Conservation (phyloP, 129 eudicot genomes). For the Erigeron canadensis region DNA sequence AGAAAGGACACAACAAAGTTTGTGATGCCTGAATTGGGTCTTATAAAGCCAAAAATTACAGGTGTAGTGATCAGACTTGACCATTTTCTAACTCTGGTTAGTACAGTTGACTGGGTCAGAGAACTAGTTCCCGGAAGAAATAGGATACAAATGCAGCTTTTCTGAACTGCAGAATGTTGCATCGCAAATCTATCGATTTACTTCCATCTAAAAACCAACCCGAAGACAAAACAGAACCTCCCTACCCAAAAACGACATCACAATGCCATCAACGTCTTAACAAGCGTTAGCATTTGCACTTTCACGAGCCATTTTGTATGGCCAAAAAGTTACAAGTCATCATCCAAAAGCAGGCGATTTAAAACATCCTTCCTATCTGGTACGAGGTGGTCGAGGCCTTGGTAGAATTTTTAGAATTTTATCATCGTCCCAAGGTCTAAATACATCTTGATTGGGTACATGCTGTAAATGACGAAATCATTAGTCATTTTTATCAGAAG, state of each 20-base stretch:
- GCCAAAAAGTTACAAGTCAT: conserved; percentile 9
- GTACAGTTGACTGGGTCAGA: too few species aligned
- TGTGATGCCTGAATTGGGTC: too few species aligned
- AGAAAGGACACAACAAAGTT: too few species aligned
- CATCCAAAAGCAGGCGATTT: not conserved
- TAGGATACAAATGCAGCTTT: too few species aligned
- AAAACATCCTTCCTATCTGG: conserved; percentile 2
- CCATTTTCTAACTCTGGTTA: too few species aligned
- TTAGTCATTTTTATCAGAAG: not conserved
- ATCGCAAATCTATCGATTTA: too few species aligned
- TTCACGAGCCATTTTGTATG: conserved; percentile 1
- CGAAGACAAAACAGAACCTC: not conserved
- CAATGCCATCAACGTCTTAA: not conserved
- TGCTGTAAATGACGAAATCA: conserved; percentile 21
- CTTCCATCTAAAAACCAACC: not conserved
- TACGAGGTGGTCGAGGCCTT: not conserved
- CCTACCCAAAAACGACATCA: conserved; percentile 2
- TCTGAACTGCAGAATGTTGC: too few species aligned
- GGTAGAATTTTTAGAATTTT: conserved; percentile 23
- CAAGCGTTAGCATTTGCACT: not conserved
- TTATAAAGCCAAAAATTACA: too few species aligned
- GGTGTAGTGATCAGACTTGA: too few species aligned
- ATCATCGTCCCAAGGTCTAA: conserved; percentile 32
- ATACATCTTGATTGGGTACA: conserved; percentile 17
- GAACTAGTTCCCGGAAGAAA: too few species aligned